Evolutionary conservation across 352 stramenopile genomes (phyloP).

Genomic region (Globisporangium parvum): DNA sequence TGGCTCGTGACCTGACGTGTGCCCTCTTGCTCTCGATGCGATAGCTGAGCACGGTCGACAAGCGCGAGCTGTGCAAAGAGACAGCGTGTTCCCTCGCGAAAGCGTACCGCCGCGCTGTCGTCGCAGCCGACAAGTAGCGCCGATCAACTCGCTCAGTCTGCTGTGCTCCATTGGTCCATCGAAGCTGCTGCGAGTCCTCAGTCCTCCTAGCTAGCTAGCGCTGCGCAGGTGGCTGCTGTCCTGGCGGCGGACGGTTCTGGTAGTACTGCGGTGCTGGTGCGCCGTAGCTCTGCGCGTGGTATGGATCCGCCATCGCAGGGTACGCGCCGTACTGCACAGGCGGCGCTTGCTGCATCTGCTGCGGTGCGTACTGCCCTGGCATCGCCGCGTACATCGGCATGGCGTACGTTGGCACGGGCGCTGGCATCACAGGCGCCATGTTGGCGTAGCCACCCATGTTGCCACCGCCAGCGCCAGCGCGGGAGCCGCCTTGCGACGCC

Average conservation of each 20-base stretch:
- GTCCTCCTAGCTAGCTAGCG: neutral
- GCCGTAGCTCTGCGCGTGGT: constrained; percentile 17
- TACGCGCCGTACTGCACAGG: constrained; percentile 22
- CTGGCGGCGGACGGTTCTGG: constrained; percentile 15
- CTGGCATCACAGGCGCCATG: constrained; percentile 19
- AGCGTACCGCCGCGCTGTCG: constrained; percentile 32
- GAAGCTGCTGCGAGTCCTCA: constrained; percentile 5
- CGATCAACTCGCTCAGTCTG: too few species aligned
- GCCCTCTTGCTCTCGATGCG: neutral
- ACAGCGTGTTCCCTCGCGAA: constrained; percentile 53
- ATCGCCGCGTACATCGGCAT: constrained; percentile 27
- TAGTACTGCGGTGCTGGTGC: constrained; percentile 21
- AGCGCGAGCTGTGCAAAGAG: constrained; percentile 54
- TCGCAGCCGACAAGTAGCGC: constrained; percentile 9
- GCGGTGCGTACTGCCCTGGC: constrained; percentile 12
- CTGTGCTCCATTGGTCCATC: neutral
- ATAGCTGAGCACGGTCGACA: constrained; percentile 42
- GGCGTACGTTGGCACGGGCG: constrained; percentile 17
- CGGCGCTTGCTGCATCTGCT: constrained; percentile 14
- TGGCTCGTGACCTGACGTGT: neutral
- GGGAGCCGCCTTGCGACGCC: constrained; percentile 27
- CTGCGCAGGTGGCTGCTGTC: constrained; percentile 10
- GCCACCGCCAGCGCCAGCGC: constrained; percentile 1
- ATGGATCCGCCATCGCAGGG: constrained; percentile 20
- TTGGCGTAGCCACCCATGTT: constrained; percentile 11